These are phyloP conservation scores for Dactylorhiza incarnata DNA, from an alignment of 106 monocot genomes.

Conservation along the genomic window DNA sequence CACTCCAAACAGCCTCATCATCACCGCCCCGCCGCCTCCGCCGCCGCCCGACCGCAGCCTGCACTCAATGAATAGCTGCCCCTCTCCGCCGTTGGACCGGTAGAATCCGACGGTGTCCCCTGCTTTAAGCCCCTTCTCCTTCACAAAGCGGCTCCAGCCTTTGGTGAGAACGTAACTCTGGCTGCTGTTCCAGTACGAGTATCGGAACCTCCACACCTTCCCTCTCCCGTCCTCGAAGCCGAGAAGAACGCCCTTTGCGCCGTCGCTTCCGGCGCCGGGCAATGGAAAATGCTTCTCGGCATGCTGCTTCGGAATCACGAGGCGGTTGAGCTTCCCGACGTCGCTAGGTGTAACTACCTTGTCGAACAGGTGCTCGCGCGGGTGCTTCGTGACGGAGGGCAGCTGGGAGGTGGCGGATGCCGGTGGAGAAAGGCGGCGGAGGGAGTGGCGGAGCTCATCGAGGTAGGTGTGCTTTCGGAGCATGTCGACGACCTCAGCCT, in stretches of 20 bases:
- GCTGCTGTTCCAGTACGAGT: slow-evolving; percentile 76
- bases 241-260: slow-evolving; percentile 36
- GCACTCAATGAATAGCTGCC: slow-evolving; percentile 45
- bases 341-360: slow-evolving; percentile 64
- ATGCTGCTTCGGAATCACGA: slow-evolving; percentile 60
- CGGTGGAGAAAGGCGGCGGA: slow-evolving; percentile 6
- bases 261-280: neutral
- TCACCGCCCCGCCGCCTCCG: slow-evolving; percentile 3
- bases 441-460: slow-evolving; percentile 50
- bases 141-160: slow-evolving; percentile 72
- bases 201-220: slow-evolving; percentile 62
- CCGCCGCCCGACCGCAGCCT: neutral
- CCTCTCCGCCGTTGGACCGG: slow-evolving; percentile 19
- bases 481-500: slow-evolving; percentile 76
- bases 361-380: slow-evolving; percentile 39
- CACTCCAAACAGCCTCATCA: slow-evolving; percentile 50
- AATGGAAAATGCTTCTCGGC: slow-evolving; percentile 58
- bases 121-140: slow-evolving; percentile 51
- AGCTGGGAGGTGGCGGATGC: neutral
- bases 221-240: slow-evolving; percentile 49
- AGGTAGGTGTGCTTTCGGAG: slow-evolving; percentile 65
- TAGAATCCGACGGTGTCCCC: slow-evolving; percentile 48
- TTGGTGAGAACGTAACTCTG: slow-evolving; percentile 78
- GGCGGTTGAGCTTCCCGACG: slow-evolving; percentile 64
- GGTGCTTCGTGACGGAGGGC: neutral